Evolutionary conservation across 805 yeast species (phyloP).

Genomic region (Starmerella bombi): DNA sequence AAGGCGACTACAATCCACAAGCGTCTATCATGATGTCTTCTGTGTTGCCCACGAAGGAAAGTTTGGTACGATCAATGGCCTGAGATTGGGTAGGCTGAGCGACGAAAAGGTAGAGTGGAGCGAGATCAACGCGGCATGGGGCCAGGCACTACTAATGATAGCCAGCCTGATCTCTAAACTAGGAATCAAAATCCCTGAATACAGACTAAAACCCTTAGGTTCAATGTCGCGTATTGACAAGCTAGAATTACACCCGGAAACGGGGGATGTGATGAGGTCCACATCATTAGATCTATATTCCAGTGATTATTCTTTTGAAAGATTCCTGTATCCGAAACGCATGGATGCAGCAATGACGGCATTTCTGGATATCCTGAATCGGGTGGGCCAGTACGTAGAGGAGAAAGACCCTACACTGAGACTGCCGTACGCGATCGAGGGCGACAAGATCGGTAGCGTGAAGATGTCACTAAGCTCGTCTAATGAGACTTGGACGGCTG

Average conservation of each 20-base stretch:
- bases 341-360: constrained; percentile 76
- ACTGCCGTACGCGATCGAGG: constrained; percentile 59
- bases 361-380: constrained; percentile 46
- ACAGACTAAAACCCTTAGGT: constrained; percentile 67
- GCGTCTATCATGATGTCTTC: constrained; percentile 74
- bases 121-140: constrained; percentile 83
- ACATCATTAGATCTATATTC: constrained; percentile 45
- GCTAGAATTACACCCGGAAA: constrained; percentile 30
- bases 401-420: constrained; percentile 41
- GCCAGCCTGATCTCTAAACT: constrained; percentile 50
- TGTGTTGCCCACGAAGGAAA: constrained; percentile 71
- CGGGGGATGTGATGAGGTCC: constrained; percentile 27
- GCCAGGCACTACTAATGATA: constrained; percentile 61
- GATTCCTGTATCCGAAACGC: constrained; percentile 58
- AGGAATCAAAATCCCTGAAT: constrained; percentile 42
- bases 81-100: constrained; percentile 60
- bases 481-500: constrained; percentile 77
- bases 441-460: constrained; percentile 68
- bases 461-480: constrained; percentile 47
- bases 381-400: constrained; percentile 35
- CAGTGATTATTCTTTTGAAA: constrained; percentile 55
- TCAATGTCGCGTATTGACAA: constrained; percentile 67
- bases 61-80: constrained; percentile 78
- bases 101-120: constrained; percentile 65
- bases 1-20: constrained; percentile 57